Conservation (phyloP, 1,284 basidiomycete genomes). For the Marasmius tenuissimus region DNA sequence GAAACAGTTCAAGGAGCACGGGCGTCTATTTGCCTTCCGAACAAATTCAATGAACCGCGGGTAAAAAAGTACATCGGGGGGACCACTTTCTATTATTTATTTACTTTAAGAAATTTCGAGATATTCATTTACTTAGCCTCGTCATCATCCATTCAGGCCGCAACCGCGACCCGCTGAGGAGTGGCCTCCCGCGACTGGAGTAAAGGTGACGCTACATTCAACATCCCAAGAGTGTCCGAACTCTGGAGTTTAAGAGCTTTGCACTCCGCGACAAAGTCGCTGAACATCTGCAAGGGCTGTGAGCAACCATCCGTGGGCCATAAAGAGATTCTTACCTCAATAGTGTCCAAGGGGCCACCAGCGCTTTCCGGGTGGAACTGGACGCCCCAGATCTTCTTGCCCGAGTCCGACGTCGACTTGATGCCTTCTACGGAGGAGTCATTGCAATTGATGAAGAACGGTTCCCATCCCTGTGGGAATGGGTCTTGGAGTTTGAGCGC, state of each 20-base stretch:
- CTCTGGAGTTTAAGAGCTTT: slow-evolving; percentile 48
- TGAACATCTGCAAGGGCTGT: slow-evolving; percentile 71
- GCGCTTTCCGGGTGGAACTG: slow-evolving; percentile 97
- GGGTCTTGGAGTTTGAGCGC: slow-evolving; percentile 90
- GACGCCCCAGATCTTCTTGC: slow-evolving; percentile 91
- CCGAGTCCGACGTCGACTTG: slow-evolving; percentile 86
- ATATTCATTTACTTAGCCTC: background rate
- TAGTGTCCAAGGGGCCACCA: slow-evolving; percentile 91
- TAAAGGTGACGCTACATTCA: slow-evolving; percentile 26
- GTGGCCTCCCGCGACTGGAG: slow-evolving; percentile 13
- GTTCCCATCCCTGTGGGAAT: slow-evolving; percentile 94
- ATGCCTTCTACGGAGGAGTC: slow-evolving; percentile 97
- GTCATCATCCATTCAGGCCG: slow-evolving; percentile 13
- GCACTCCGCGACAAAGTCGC: slow-evolving; percentile 86
- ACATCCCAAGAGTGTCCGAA: slow-evolving; percentile 14
- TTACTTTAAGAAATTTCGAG: background rate
- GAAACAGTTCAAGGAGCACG: too few species aligned
- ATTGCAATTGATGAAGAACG: slow-evolving; percentile 98
- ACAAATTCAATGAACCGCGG: too few species aligned
- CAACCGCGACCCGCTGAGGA: slow-evolving; percentile 15
- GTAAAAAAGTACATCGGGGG: too few species aligned
- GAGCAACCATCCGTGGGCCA: background rate
- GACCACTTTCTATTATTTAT: too few species aligned
- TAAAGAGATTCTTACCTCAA: slow-evolving; percentile 58
- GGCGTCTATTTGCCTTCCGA: too few species aligned